Evolutionary conservation across 2,329 filamentous ascomycete species (phyloP).

Genomic region (Cryphonectria naterciae): DNA sequence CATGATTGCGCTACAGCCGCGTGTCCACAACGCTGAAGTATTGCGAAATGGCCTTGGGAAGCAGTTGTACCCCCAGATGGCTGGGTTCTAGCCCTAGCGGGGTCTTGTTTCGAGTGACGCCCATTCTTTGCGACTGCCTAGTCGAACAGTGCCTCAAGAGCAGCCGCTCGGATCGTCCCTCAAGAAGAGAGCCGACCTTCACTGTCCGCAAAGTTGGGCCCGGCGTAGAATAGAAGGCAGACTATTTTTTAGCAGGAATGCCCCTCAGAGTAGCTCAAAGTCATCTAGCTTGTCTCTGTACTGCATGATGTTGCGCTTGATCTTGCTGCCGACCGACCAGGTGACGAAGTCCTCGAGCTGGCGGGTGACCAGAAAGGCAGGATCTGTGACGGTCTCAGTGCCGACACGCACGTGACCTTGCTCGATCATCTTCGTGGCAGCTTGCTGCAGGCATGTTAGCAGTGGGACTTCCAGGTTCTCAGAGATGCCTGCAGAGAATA

Average conservation of each 20-base stretch:
- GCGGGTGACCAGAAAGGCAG: constrained; percentile 85
- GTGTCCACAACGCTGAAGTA: neutral
- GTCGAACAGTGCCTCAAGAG: neutral
- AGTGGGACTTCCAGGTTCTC: neutral
- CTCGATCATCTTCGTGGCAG: constrained; percentile 86
- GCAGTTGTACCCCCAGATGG: neutral
- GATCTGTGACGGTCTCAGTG: constrained; percentile 86
- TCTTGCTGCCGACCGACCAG: constrained; percentile 95
- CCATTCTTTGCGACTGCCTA: neutral
- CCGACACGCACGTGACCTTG: constrained; percentile 92
- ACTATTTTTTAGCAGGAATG: neutral
- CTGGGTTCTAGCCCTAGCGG: neutral
- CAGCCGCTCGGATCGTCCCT: neutral
- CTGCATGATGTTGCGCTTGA: constrained; percentile 93
- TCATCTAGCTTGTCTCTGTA: constrained; percentile 95
- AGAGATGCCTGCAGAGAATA: neutral
- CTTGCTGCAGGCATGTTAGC: constrained; percentile 48
- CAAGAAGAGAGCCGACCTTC: neutral
- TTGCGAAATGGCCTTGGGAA: neutral
- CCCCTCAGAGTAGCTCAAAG: constrained; percentile 78
- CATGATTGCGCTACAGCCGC: neutral
- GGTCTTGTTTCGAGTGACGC: neutral
- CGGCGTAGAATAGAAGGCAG: neutral
- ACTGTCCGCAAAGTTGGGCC: neutral
- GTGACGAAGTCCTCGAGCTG: constrained; percentile 96